Evolutionary conservation across 805 yeast genomes (phyloP), one percentile per base, ranked within the genome.

Genomic region (Saccharomycopsis babjevae): DNA sequence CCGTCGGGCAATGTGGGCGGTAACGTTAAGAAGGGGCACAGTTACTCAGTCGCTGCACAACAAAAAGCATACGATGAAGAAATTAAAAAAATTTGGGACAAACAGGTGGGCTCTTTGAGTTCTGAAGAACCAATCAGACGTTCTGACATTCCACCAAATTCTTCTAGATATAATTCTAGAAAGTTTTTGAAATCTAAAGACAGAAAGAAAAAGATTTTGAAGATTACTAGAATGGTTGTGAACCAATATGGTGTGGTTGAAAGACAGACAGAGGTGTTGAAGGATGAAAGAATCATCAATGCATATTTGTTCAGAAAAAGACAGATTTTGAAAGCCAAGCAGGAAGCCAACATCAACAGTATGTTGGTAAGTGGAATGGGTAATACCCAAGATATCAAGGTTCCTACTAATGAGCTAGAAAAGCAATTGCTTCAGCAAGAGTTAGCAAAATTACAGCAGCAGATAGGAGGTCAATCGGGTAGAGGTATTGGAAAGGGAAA

Each of bases 61-160:
- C 98, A 93, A 69, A 87, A 86, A 69, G 83, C 94, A 1, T 94
- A 94, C 68, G 97, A 93, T 64, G 92, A 87, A 63, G 98, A 94
- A 70, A 87, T 94, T 62, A 78, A 82, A 42, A 80, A 90, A 59
- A 91, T 92, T 32, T 94, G 99, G 99, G 86, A 88, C 67, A 83
- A 86, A 7, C 98, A 93, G 70, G 82, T 84, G 57, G 77, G 80
- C 62, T 79, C 85, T 11, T 74, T 92, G 58, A 74, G 80, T 20
- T 73, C 76, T 3, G 68, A 70, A 3, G 74, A 73, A 59, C 76
- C 72, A 58, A 76, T 3, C 75, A 71, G 36, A 67, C 71, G 3
- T 74, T 77, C 59, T 68, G 70, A 63, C 66, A 76, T 32, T 68
- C 72, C 64, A 63, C 70, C 60, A 68, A 67, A 60, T 65, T 69